phyloP scores from a whole-genome alignment of 306 rosid species.

The Vicia sativa region DNA sequence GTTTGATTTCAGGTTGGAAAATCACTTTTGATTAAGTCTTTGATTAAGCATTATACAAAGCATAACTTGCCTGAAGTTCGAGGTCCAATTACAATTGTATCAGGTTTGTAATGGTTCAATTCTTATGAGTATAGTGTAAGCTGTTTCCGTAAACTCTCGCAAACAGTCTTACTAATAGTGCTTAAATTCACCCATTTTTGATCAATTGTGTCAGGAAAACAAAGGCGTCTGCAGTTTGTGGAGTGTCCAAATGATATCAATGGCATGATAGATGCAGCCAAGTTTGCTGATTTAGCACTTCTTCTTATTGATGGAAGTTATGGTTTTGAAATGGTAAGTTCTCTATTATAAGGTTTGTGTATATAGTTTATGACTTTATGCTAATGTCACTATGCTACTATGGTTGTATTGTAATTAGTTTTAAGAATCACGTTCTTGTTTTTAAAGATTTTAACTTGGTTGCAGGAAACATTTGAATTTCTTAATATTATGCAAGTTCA shows the following conservation, averaged over 20 bases:
- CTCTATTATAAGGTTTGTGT: neutral
- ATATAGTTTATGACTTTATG: neutral
- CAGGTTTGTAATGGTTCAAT: constrained; percentile 55
- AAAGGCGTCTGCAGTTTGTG: constrained; percentile 86
- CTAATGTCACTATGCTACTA: neutral
- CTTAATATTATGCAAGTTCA: constrained; percentile 90
- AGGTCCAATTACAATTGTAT: constrained; percentile 87
- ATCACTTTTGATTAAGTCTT: constrained; percentile 78
- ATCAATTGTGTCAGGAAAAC: constrained; percentile 65
- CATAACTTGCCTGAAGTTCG: constrained; percentile 84
- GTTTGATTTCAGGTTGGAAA: constrained; percentile 77
- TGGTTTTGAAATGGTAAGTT: constrained; percentile 94
- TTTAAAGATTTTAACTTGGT: constrained; percentile 9
- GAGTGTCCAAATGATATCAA: constrained; percentile 94
- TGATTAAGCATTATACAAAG: constrained; percentile 83
- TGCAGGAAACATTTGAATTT: constrained; percentile 97
- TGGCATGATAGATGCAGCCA: constrained; percentile 95
- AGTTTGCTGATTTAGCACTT: constrained; percentile 87
- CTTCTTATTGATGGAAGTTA: constrained; percentile 94
- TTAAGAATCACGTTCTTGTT: neutral
- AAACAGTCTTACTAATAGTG: neutral
- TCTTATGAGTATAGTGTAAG: neutral
- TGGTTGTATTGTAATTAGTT: neutral
- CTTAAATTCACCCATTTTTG: neutral
- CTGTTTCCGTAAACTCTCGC: neutral